Percentiles rank a stretch among this genome's conserved stretches.
Conservation (phyloP, 768 basidiomycete species). For the Basidioascus undulatus region DNA sequence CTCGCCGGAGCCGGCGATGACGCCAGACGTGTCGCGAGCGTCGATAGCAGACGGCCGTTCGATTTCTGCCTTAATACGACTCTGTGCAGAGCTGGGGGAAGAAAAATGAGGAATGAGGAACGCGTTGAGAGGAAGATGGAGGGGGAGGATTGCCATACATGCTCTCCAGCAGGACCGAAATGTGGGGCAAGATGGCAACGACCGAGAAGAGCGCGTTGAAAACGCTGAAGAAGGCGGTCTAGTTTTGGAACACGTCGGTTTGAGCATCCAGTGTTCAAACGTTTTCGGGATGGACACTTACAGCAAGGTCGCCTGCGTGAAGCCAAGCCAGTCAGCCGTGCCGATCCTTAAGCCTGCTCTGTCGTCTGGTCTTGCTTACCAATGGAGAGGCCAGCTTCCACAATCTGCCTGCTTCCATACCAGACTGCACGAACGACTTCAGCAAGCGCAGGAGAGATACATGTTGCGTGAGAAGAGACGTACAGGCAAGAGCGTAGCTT, state of each 20-base stretch:
- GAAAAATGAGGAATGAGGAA: background rate
- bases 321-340: too few relatives aligned
- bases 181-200: background rate
- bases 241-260: conserved; percentile 1
- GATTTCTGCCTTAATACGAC: background rate
- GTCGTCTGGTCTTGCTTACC: too few relatives aligned
- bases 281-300: too few relatives aligned
- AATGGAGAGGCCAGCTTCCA: background rate
- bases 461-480: too few relatives aligned
- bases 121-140: background rate
- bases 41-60: conserved; percentile 2
- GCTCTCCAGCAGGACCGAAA: background rate
- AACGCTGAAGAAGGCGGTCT: background rate
- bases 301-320: too few relatives aligned
- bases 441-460: background rate
- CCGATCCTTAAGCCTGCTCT: too few relatives aligned
- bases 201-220: conserved; percentile 2
- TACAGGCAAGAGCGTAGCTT: too few relatives aligned
- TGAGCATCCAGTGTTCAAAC: too few relatives aligned
- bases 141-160: background rate
- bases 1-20: background rate
- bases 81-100: background rate
- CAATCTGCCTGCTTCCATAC: conserved; percentile 1
- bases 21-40: background rate
- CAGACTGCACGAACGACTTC: background rate